These are phyloP conservation scores for Bipolaris cookei DNA, from an alignment of 2,329 filamentous ascomycete genomes.

Conservation along the genomic window DNA sequence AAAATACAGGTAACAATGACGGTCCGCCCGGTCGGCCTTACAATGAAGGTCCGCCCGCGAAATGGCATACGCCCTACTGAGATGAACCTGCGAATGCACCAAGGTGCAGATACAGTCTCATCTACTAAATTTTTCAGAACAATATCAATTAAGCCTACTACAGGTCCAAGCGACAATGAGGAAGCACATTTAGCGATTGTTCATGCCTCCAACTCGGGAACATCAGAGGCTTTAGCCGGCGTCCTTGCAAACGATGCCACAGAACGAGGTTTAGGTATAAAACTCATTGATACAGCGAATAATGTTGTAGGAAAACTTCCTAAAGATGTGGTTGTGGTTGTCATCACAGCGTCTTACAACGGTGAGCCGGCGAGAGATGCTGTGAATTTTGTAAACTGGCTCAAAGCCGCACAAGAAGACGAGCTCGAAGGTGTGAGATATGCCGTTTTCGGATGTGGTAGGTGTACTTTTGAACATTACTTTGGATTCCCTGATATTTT, in stretches of 20 bases:
- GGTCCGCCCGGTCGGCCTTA: no score
- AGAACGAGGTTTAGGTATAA: no score
- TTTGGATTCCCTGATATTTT: no score
- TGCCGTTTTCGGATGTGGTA: background rate
- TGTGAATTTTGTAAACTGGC: constrained; percentile 42
- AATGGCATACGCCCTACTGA: no score
- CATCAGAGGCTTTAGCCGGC: constrained; percentile 43
- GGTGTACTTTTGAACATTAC: background rate
- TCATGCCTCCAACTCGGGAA: constrained; percentile 41
- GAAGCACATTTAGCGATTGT: constrained; percentile 8
- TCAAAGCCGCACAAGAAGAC: constrained; percentile 50
- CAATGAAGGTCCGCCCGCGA: no score
- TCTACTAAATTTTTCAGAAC: constrained; percentile 30
- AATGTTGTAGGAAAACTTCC: constrained; percentile 20
- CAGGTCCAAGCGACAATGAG: constrained; percentile 3
- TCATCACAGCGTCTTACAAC: constrained; percentile 47
- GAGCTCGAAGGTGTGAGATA: background rate
- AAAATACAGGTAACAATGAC: no score
- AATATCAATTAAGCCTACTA: constrained; percentile 15
- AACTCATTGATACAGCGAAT: no score
- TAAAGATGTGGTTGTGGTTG: constrained; percentile 37
- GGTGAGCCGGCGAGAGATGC: constrained; percentile 48
- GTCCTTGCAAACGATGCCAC: constrained; percentile 31
- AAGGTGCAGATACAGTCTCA: background rate
- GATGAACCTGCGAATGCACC: no score